Evolutionary conservation across 371 early-diverging fungal genomes (phyloP).

Genomic region (Apophysomyces variabilis): DNA sequence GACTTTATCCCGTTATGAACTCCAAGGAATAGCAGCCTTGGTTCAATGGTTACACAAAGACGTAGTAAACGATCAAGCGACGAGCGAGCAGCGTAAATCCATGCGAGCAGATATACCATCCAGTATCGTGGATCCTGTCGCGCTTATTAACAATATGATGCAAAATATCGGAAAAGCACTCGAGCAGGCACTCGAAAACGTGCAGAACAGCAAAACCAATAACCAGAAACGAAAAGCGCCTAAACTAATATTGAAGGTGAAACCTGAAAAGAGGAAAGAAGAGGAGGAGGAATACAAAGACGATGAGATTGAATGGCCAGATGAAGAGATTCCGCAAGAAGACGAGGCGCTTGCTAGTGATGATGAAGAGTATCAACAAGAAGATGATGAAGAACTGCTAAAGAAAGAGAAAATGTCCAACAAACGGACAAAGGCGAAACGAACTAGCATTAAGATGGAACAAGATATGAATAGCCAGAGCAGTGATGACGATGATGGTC

Average conservation of each 20-base stretch:
- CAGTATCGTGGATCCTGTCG: constrained; percentile 3
- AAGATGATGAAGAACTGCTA: constrained; percentile 25
- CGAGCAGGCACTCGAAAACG: constrained; percentile 11
- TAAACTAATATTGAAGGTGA: constrained; percentile 14
- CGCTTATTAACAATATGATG: constrained; percentile 7
- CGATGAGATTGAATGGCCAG: constrained; percentile 15
- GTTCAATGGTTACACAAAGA: constrained; percentile 17
- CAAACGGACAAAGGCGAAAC: constrained; percentile 15
- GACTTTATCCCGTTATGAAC: constrained; percentile 10
- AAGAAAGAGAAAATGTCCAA: constrained; percentile 24
- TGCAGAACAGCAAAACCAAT: neutral
- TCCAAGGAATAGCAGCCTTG: constrained; percentile 13
- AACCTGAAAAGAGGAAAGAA: constrained; percentile 1
- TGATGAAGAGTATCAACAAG: constrained; percentile 32
- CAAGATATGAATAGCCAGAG: constrained; percentile 18
- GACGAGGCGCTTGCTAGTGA: constrained; percentile 9
- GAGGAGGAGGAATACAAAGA: constrained; percentile 11
- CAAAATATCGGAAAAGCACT: constrained; percentile 4
- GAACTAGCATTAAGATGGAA: constrained; percentile 5
- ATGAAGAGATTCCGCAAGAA: constrained; percentile 12
- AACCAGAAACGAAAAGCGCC: neutral
- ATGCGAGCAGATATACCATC: constrained; percentile 10
- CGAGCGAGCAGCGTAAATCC: neutral
- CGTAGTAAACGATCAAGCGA: neutral
- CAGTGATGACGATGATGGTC: constrained; percentile 19